Percentiles rank a stretch among this genome's conserved stretches.
phyloP scores from a whole-genome alignment of 2,329 filamentous ascomycete genomes.

The Balansia obtecta region DNA sequence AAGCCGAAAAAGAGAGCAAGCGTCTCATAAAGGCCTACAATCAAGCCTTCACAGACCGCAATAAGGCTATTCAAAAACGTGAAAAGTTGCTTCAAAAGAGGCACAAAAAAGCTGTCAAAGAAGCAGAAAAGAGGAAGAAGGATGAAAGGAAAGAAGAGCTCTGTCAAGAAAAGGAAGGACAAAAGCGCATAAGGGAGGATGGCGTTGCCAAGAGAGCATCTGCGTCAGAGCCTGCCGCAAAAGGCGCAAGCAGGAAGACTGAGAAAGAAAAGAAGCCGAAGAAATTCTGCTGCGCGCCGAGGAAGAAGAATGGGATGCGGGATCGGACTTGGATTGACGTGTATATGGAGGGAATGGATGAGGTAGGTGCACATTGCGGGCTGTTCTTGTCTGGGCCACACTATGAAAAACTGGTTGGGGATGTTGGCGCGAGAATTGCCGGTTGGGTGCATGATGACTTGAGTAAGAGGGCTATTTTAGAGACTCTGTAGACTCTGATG shows the following conservation, averaged over 20 bases:
- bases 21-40: slow-evolving; percentile 52
- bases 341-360: slow-evolving; percentile 72
- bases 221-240: not conserved
- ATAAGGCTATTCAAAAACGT: slow-evolving; percentile 50
- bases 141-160: slow-evolving; percentile 27
- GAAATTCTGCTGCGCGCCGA: slow-evolving; percentile 69
- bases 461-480: slow-evolving; percentile 26
- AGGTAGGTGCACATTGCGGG: slow-evolving; percentile 74
- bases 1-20: slow-evolving; percentile 56
- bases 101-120: slow-evolving; percentile 31
- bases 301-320: slow-evolving; percentile 36
- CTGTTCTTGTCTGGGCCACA: slow-evolving; percentile 64
- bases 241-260: not conserved
- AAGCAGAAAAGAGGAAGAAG: slow-evolving; percentile 28
- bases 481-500: slow-evolving; percentile 7
- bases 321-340: slow-evolving; percentile 69
- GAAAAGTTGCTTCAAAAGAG: slow-evolving; percentile 46
- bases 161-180: slow-evolving; percentile 15
- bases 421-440: slow-evolving; percentile 54
- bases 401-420: slow-evolving; percentile 66
- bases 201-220: not conserved
- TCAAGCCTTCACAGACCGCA: slow-evolving; percentile 52
- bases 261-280: slow-evolving; percentile 40
- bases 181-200: slow-evolving; percentile 12
- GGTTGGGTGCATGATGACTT: slow-evolving; percentile 57